These are phyloP conservation scores for Geranium incanum DNA, from an alignment of 441 rosid genomes.

Conservation along the genomic window DNA sequence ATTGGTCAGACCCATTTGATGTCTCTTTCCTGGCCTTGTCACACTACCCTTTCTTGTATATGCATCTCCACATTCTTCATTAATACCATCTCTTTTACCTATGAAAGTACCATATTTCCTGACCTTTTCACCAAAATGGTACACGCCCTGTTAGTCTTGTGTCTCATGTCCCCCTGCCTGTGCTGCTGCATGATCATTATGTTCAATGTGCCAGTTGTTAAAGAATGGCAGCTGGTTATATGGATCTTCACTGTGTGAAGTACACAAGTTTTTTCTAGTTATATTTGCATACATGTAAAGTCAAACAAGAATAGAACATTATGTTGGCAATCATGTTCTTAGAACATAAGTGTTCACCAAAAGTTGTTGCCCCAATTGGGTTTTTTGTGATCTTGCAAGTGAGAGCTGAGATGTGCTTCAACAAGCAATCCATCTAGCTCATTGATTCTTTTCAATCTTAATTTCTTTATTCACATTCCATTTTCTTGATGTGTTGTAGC, in stretches of 20 bases:
- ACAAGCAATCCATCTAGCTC: neutral
- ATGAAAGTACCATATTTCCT: neutral
- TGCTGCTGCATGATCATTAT: neutral
- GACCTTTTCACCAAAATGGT: neutral
- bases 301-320: constrained; percentile 1
- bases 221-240: neutral
- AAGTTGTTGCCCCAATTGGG: neutral
- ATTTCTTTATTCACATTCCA: neutral
- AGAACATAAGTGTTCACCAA: neutral
- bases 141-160: neutral
- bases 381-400: neutral
- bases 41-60: neutral
- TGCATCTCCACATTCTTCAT: constrained; percentile 2
- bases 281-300: constrained; percentile 3
- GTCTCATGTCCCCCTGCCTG: neutral
- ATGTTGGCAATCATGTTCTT: neutral
- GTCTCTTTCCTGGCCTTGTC: neutral
- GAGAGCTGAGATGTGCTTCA: neutral
- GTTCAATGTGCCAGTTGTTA: neutral
- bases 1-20: constrained; percentile 8
- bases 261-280: neutral
- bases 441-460: neutral
- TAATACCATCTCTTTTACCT: neutral
- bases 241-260: neutral
- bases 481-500: neutral